Conservation (phyloP, 169 alveolate genomes). For the Plasmodium coatneyi region DNA sequence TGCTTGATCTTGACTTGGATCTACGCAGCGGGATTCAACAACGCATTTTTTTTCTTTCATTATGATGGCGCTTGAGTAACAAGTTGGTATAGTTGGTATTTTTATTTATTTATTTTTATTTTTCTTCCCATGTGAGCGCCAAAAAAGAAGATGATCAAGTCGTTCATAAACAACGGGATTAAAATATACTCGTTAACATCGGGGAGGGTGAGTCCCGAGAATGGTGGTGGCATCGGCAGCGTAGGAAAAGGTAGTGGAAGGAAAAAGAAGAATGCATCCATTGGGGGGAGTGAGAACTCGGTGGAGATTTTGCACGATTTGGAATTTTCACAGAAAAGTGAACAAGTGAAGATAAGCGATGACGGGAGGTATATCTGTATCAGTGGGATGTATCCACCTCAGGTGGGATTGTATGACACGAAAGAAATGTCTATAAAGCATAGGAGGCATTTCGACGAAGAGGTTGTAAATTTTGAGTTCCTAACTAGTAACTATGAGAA, state of each 20-base stretch:
- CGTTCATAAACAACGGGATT: constrained; percentile 70
- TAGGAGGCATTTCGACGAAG: constrained; percentile 84
- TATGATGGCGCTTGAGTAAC: background rate
- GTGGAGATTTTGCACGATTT: constrained; percentile 84
- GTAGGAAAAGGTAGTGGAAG: background rate
- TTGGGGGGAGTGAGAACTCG: constrained; percentile 7
- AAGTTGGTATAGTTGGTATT: background rate
- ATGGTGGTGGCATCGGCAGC: background rate
- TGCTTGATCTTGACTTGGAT: background rate
- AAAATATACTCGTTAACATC: constrained; percentile 63
- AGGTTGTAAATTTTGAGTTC: constrained; percentile 79
- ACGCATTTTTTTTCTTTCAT: background rate
- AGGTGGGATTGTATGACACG: constrained; percentile 84
- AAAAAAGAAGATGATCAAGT: constrained; percentile 32
- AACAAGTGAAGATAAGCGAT: constrained; percentile 80
- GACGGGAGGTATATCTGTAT: constrained; percentile 81
- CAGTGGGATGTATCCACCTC: constrained; percentile 86
- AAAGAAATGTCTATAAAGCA: constrained; percentile 82
- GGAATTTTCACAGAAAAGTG: constrained; percentile 84
- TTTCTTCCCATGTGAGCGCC: background rate
- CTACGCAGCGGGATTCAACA: background rate
- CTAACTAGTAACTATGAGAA: constrained; percentile 81
- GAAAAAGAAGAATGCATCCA: background rate
- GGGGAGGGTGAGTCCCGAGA: constrained; percentile 29
- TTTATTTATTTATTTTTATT: background rate